Base-by-base conservation (phyloP, 192 early-diverging fungal genomes). In the Cladochytrium replicatum region DNA sequence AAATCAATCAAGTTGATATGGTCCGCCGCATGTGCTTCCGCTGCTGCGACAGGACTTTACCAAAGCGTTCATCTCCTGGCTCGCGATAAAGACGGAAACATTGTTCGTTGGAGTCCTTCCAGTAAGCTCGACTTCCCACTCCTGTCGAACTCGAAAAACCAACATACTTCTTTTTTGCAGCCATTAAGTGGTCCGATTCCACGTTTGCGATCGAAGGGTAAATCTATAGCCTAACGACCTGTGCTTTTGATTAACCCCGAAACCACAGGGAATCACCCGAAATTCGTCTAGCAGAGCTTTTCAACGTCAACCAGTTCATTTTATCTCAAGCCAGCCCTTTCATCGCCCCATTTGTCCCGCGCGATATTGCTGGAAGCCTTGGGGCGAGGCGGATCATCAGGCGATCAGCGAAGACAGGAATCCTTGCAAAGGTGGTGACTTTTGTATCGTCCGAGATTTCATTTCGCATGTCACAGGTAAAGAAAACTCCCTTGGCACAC, bases 301-400 rank as follows among this genome's bases (percentile, higher is more conserved):
- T 89, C 47, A 87, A 89, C 48, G 85, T 86, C 13, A 89, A 89
- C 55, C 85, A 89, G 46, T 83, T 84, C 52, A 87, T 89, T 42
- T 69, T 87, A 1, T 87, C 85, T 1, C 78, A 87, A 62, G 84
- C 87, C 8, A 80, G 71, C 40, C 74, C 81, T 2, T 73, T 77
- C 51, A 71, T 81, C 31, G 76, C 79, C 13, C 85, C 81, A 11
- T 79, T 89, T 40, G 63, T 82, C 46, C 59, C 61, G 27, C 60
- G 51, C 24, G 47, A 60, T 39, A 58, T 59, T 3, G 5, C 54
- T 52, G 0, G 64, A 62, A 3, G 21, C 39, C 0, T 58, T 61
- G 21, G 47, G 54, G 37, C 50, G 54, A 9, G 61, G 57, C 0
- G 58, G 53, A 43, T 31, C n/a, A n/a, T n/a, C n/a, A n/a, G n/a